Evolutionary conservation across 164 flowering plant species (phyloP), one percentile per base, ranked within the genome.

Genomic region (Litsea cubeba): DNA sequence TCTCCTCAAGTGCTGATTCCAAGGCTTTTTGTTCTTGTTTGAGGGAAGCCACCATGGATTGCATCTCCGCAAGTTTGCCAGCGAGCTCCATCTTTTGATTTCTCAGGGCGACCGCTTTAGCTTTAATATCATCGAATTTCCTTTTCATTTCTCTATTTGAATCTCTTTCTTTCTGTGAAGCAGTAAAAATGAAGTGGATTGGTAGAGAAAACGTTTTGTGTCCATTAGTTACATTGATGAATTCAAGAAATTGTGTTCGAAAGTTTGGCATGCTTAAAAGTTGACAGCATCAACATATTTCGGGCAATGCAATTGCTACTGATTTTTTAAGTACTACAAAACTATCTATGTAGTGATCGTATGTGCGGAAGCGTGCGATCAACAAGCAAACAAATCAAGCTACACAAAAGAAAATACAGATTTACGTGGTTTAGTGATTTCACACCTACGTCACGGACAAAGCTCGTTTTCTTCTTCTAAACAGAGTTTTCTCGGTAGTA

Each of bases 81-180:
- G 77, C 80, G 17, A 88, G 83, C 72, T 87, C 88, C 75, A 74
- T 75, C 79, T 90, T 90, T 70, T 89, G 86, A 68, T 71, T 76
- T 73, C 84, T 78, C 17, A 88, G 84, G 25, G 79, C 57, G 51
- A 76, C 76, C 23, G 79, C 22, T 79, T 83, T 88, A 5, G 74
- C 79, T 74, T 80, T 86, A 88, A 87, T 73, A 76, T 85, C 92
- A 75, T 86, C 89, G 12, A 54, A 12, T 78, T 85, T 88, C 78
- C 49, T 81, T 63, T 76, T 84, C 76, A 78, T 69, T 76, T 86
- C 90, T 69, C 84, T 85, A 60, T 28, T 50, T 12, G 75, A 64
- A 18, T 86, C 87, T 76, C 78, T 81, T 78, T 92, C 92, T 69
- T 85, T 88, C 97, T 92, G 85, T 72, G 22, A 12, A 30, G 20